Evolutionary conservation across 805 yeast species (phyloP), one percentile per base, ranked within the genome.

Genomic region (Saturnispora gosingensis): DNA sequence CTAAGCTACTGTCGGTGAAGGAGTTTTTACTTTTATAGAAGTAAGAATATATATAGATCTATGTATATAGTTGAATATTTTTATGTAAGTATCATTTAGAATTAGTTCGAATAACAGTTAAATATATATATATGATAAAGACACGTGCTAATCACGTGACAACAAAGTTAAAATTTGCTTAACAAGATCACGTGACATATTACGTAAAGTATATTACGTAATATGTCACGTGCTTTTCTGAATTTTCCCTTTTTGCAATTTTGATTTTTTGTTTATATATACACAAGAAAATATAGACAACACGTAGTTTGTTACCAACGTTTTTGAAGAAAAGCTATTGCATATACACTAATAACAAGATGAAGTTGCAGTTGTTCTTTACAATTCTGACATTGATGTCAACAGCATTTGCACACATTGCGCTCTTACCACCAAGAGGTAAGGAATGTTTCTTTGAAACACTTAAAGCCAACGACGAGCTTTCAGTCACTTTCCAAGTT

Each of bases 401-500:
- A 1, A 45, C 49, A 3, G 56, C 54, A 5, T 51, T 48, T 40
- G 95, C 95, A 1, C 96, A 88, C 67, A 88, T 87, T 61, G 91
- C 88, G 35, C 73, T 87, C 56, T 71, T 90, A 52, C 88, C 93
- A 13, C 81, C 97, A 16, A 75, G 83, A 60, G 93, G 95, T 27
- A 84, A 83, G 64, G 84, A 84, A 62, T 91, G 99, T 70, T 91
- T 88, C 70, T 88, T 76, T 61, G 98, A 93, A 65, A 76, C 76
- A 53, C 75, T 93, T 72, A 85, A 83, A 65, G 76, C 76, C 61
- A 86, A 87, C 59, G 99, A 91, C 69, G 88, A 85, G 67, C 73
- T 91, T 59, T 85, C 96, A 18, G 83, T 91, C 55, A 77, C 88
- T 46, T 91, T 84, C 78, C 99, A 91, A 71, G 95, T 87, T 49